phyloP scores from a whole-genome alignment of 805 yeast species.

The Candida wancherniae region DNA sequence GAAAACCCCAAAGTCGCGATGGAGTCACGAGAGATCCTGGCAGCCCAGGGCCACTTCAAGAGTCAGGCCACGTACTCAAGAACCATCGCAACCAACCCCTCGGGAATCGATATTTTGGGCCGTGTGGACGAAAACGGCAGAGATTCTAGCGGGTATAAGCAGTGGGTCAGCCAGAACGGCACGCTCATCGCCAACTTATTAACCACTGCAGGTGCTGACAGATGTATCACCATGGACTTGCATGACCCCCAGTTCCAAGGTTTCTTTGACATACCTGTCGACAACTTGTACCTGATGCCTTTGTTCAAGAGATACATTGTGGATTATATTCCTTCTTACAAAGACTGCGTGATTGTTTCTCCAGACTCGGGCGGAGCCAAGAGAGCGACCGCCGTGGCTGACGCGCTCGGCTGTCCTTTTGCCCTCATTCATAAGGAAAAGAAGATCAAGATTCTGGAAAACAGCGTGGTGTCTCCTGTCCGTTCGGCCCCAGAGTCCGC shows the following conservation, averaged over 20 bases:
- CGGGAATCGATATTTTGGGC: slow-evolving; percentile 28
- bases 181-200: slow-evolving; percentile 83
- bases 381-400: slow-evolving; percentile 92
- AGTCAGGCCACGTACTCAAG: slow-evolving; percentile 15
- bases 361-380: slow-evolving; percentile 99
- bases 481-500: slow-evolving; percentile 18
- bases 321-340: slow-evolving; percentile 70
- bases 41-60: slow-evolving; percentile 11
- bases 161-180: slow-evolving; percentile 96
- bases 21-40: slow-evolving; percentile 13
- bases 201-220: slow-evolving; percentile 93
- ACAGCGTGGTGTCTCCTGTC: slow-evolving; percentile 16
- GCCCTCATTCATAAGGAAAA: slow-evolving; percentile 95
- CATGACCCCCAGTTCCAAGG: slow-evolving; percentile 99
- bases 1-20: slow-evolving; percentile 58
- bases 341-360: slow-evolving; percentile 85
- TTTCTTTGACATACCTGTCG: slow-evolving; percentile 93
- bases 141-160: slow-evolving; percentile 69
- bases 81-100: slow-evolving; percentile 29
- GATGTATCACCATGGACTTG: slow-evolving; percentile 93
- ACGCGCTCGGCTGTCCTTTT: slow-evolving; percentile 78
- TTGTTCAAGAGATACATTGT: slow-evolving; percentile 79
- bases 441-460: slow-evolving; percentile 41
- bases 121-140: slow-evolving; percentile 34
- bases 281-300: slow-evolving; percentile 86